phyloP scores from a whole-genome alignment of 1,284 basidiomycete species.

The Cryptococcus sp. region DNA sequence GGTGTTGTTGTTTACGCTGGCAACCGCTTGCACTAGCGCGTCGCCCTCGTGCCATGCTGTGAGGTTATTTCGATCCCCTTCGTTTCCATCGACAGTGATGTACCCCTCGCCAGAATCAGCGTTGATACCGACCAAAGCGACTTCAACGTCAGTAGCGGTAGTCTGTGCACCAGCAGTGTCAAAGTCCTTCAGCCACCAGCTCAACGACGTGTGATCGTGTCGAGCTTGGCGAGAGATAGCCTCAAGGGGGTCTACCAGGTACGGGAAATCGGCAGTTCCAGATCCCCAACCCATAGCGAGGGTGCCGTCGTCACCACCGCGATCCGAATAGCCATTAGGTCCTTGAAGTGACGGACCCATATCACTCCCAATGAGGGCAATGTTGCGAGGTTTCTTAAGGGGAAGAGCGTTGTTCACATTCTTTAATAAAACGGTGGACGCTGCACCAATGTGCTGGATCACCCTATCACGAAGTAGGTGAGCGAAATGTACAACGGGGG shows the following conservation, averaged over 20 bases:
- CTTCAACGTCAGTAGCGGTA: constrained; percentile 61
- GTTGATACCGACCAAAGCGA: constrained; percentile 67
- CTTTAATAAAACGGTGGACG: constrained; percentile 73
- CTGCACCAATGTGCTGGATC: constrained; percentile 72
- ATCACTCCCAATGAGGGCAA: constrained; percentile 62
- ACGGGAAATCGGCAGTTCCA: constrained; percentile 59
- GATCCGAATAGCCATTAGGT: constrained; percentile 71
- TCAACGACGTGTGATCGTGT: constrained; percentile 60
- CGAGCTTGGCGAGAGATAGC: constrained; percentile 65
- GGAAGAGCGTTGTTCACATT: constrained; percentile 65
- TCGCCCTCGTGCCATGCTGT: constrained; percentile 79
- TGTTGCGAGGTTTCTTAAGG: constrained; percentile 53
- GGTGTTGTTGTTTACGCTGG: constrained; percentile 64
- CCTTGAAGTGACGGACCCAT: constrained; percentile 68
- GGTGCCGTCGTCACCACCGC: constrained; percentile 58
- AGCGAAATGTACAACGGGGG: background rate
- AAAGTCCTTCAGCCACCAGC: constrained; percentile 65
- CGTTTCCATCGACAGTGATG: constrained; percentile 72
- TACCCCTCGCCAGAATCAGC: constrained; percentile 75
- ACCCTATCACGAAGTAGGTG: constrained; percentile 53
- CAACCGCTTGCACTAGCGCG: constrained; percentile 49
- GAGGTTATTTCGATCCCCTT: constrained; percentile 70
- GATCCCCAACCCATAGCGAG: constrained; percentile 83
- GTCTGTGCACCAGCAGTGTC: constrained; percentile 60
- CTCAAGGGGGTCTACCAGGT: constrained; percentile 62